These are phyloP conservation scores for Chrysopogon serrulatus DNA, from an alignment of 176 grass and related monocot genomes.

Conservation along the genomic window DNA sequence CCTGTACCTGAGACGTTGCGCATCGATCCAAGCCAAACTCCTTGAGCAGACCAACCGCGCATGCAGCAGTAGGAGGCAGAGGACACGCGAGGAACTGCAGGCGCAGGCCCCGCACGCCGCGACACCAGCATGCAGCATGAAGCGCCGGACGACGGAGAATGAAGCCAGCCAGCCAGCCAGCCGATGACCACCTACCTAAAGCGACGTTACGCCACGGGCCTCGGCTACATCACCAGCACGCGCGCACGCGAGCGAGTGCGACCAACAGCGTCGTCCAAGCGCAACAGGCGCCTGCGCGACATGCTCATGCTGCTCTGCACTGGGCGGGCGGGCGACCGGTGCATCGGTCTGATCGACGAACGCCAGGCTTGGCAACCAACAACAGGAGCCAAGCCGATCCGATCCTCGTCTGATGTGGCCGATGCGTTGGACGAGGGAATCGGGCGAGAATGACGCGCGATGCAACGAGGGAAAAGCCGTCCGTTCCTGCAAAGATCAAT, in stretches of 20 bases:
- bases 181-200: neutral
- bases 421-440: neutral
- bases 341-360: neutral
- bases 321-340: neutral
- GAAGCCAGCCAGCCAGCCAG: too few relatives aligned
- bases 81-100: neutral
- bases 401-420: too few relatives aligned
- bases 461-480: neutral
- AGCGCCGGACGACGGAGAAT: neutral
- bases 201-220: conserved; percentile 8
- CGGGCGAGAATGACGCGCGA: neutral
- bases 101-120: neutral
- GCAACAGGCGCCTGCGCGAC: neutral
- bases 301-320: neutral
- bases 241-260: neutral
- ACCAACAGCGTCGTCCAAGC: neutral
- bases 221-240: neutral
- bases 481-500: neutral
- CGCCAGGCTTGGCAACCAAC: neutral
- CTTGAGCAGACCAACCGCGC: neutral
- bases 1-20: neutral
- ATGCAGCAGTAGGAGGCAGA: neutral
- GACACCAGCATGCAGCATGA: neutral
- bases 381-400: too few relatives aligned
- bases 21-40: neutral